Base-by-base conservation (phyloP, 805 yeast species). In the Schwanniomyces yamadae region DNA sequence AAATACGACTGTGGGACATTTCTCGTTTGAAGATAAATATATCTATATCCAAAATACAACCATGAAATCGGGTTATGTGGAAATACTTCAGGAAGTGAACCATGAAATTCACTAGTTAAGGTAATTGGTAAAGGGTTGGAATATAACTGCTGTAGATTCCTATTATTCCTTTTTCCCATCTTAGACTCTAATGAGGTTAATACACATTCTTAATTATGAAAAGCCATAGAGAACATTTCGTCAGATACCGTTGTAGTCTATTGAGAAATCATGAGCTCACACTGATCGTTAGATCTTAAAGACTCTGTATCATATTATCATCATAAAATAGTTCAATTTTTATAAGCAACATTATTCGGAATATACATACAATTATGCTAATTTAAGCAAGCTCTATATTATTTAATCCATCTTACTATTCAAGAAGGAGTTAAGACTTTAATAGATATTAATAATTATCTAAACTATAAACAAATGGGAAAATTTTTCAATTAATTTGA, bases 231-330 rank as follows among this genome's bases (percentile, higher is more conserved):
- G n/a, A n/a, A 18, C 13, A 28, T 10, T 6, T 23, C 17, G 10
- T 84, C 95, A 86, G 95, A 86, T 86, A 86, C 95, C 95, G 95
- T 86, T 86, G 95, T 86, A 86, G 95, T 86, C 95, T 81, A 75
- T 77, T 77, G 80, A 75, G 80, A 75, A 79, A 78, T 77, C 81
- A 65, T 75, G 82, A 73, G 80, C 84, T 73, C 77, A 78, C 86
- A 80, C 26, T 31, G 61, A 52, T 33, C 49, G 31, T 33, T 35
- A 40, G 39, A 44, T 39, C 58, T 52, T 54, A 46, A 53, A 55
- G 57, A 41, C 49, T 49, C 55, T 33, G 29, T n/a, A n/a, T n/a
- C n/a, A n/a, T n/a, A n/a, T n/a, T 23, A 11, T 23, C n/a, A 23
- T 6, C 5, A 23, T 23, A 5, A 13, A 25, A 13, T 13, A 14